Evolutionary conservation across 2,329 filamentous ascomycete species (phyloP), one percentile per base, ranked within the genome.

Genomic region (Phaeosphaeriaceae sp.): DNA sequence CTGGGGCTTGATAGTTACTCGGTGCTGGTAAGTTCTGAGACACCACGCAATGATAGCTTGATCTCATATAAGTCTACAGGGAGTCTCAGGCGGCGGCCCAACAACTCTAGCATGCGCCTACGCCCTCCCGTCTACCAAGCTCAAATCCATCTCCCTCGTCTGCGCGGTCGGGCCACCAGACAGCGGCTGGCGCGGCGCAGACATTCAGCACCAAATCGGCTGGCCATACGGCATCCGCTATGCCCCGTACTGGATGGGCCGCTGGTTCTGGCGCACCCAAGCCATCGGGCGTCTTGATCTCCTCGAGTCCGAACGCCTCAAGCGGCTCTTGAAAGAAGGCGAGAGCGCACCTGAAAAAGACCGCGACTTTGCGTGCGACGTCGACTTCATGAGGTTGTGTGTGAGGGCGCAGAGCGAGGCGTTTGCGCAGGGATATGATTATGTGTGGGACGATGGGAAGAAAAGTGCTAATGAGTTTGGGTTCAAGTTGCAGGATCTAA

Each of bases 401-500:
- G 33, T 77, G 36, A 55, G 62, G 44, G 57, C 67, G 19, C 57
- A 57, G 0, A 42, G 70, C 4, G 69, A 76, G 53, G 52, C 54
- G 7, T 76, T 72, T 47, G 56, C 50, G 20, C 73, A 79, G 36
- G 76, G 77, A 1, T 72, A 64, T 52, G 70, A 73, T 40, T 66
- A 60, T 0, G 57, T 73, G 33, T 54, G 65, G 20, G 51, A 69
- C 45, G 78, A 80, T 63, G 75, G 71, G 7, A 69, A 48, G 46
- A 15, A 73, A 27, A 60, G 72, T 41, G 71, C 65, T 47, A 54
- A 41, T 5, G 56, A 71, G 10, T 76, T 66, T 62, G 76, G 74
- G 1, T 79, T 80, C 53, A 52, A 58, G 51, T 57, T 80, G 1
- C 63, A 76, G 54, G 77, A 78, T 56, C 74, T 79, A 24, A 51